Conservation (phyloP, 306 rosid genomes). For the Lathyrus aphaca region DNA sequence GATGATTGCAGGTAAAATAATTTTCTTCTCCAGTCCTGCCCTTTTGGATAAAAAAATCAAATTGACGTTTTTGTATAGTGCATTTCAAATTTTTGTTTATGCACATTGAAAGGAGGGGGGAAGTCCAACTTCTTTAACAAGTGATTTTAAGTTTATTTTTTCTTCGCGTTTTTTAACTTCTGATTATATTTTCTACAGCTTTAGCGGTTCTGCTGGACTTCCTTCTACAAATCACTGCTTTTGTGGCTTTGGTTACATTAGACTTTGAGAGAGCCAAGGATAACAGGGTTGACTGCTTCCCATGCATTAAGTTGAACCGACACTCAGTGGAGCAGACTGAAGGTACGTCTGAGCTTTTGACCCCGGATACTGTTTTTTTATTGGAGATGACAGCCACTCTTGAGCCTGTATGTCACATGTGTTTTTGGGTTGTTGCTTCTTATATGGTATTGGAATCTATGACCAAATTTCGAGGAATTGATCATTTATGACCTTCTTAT, state of each 20-base stretch:
- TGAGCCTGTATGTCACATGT: slow-evolving; percentile 4
- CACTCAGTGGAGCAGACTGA: slow-evolving; percentile 56
- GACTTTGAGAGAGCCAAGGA: slow-evolving; percentile 85
- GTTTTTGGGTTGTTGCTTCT: slow-evolving; percentile 17
- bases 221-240: slow-evolving; percentile 90
- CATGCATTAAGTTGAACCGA: slow-evolving; percentile 71
- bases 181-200: slow-evolving; percentile 53
- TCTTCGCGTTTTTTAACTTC: slow-evolving; percentile 13
- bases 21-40: slow-evolving; percentile 29
- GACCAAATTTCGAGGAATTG: slow-evolving; percentile 8
- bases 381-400: slow-evolving; percentile 24
- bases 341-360: slow-evolving; percentile 53
- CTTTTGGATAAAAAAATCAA: slow-evolving; percentile 8
- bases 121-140: slow-evolving; percentile 9
- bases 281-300: slow-evolving; percentile 86
- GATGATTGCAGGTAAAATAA: slow-evolving; percentile 85
- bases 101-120: background rate
- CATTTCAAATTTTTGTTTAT: background rate
- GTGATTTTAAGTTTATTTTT: slow-evolving; percentile 33
- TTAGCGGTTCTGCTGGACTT: slow-evolving; percentile 97
- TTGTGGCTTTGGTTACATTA: slow-evolving; percentile 78
- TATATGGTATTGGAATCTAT: slow-evolving; percentile 24
- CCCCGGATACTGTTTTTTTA: slow-evolving; percentile 25
- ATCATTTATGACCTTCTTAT: slow-evolving; percentile 31
- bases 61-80: background rate